Percentiles rank a stretch among this genome's conserved stretches.
Conservation (phyloP, 345 rosid genomes). For the rapeseed (Brassica napus) region Da-Ae NC_063448.1:18224501-18225000, state of each 20-base stretch:
- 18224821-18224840: constrained; percentile 59
- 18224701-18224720: constrained; percentile 46
- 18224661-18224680: constrained; percentile 33
- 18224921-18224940: constrained; percentile 36
- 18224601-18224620: constrained; percentile 5
- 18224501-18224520: too few species aligned
- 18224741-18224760: constrained; percentile 46
- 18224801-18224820: constrained; percentile 49
- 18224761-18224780: not conserved
- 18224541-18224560: too few species aligned
- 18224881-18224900: constrained; percentile 61
- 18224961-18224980: not conserved
- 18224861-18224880: constrained; percentile 71
- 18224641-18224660: constrained; percentile 49
- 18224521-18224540: too few species aligned
- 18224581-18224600: constrained; percentile 4
- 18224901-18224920: constrained; percentile 60
- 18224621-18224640: not conserved
- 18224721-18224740: constrained; percentile 54
- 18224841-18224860: constrained; percentile 72
- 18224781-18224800: constrained; percentile 1
- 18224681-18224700: constrained; percentile 39
- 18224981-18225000: not conserved
- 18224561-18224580: constrained; percentile 61
- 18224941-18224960: constrained; percentile 44